Conservation (phyloP, 768 basidiomycete species). For the Pleurotus giganteus region DNA sequence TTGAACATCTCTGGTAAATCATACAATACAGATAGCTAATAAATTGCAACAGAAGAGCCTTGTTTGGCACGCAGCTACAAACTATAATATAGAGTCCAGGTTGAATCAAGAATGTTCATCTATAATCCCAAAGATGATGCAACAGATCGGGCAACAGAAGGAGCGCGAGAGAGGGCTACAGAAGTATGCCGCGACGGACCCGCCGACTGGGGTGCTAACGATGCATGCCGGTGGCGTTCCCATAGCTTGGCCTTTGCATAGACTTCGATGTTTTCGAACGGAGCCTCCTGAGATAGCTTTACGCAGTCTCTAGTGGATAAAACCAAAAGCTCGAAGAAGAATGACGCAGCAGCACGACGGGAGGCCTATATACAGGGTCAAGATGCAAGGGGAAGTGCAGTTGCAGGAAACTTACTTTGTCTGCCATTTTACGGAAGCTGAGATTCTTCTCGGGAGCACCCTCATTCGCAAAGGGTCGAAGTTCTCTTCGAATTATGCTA, state of each 20-base stretch:
- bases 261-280: conserved; percentile 88
- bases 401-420: conserved; percentile 52
- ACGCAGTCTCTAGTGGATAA: conserved; percentile 92
- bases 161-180: conserved; percentile 21
- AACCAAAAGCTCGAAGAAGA: conserved; percentile 97
- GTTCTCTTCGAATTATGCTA: conserved; percentile 67
- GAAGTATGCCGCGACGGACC: conserved; percentile 26
- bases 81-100: not conserved
- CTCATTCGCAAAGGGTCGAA: conserved; percentile 50
- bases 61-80: too few relatives aligned
- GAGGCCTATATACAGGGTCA: conserved; percentile 56
- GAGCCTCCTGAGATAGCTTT: conserved; percentile 65
- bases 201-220: conserved; percentile 25
- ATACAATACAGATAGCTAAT: not conserved
- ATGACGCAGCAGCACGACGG: conserved; percentile 87
- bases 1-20: not conserved
- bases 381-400: not conserved
- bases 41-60: too few relatives aligned
- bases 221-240: conserved; percentile 54
- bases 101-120: not conserved
- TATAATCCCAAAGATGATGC: conserved; percentile 3
- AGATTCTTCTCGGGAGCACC: conserved; percentile 56
- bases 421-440: conserved; percentile 76
- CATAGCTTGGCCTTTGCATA: conserved; percentile 82
- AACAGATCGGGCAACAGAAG: conserved; percentile 20